Evolutionary conservation across 2,329 filamentous ascomycete genomes (phyloP), one percentile per base, ranked within the genome.

Genomic region (Leptographium procerum): DNA sequence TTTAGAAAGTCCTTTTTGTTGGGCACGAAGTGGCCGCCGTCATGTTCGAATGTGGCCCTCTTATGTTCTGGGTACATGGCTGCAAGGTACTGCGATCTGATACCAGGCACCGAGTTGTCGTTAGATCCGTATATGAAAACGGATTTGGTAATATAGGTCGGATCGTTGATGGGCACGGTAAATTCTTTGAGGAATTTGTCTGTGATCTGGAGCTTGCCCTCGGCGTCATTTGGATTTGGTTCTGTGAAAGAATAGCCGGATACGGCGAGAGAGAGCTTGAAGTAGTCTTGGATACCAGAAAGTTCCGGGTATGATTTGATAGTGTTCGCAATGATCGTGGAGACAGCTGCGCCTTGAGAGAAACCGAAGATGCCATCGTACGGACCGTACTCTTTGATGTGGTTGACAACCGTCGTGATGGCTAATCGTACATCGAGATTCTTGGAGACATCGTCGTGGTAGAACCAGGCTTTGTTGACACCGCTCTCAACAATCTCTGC

Each of bases 201-300:
- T 14, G 57, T 59, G 53, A 59, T 59, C 47, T 59, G 57, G 16
- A 59, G 52, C n/a, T 59, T 26, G 31, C 53, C 52, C 26, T 55
- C 53, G 52, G 47, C 34, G 9, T n/a, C 57, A 26, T 34, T 14
- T 31, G 52, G 57, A 33, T 59, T 59, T 14, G 57, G 57, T 11
- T 59, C 57, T n/a, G 57, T 59, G 53, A 59, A 59, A 16, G 57
- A 59, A 31, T 59, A 59, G n/a, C 57, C 57, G 6, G 57, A 59
- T 8, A 59, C 53, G 45, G 33, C 57, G n/a, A 59, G 52, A 34
- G 57, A 55, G 33, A 59, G 52, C 52, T 56, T 59, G 26, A 59
- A 59, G 57, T 56, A 59, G 53, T 36, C 36, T 53, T 59, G 52
- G 33, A 26, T 34, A 4, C 57, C 57, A 10, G 57, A 16, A 7